phyloP scores from a whole-genome alignment of 495 filamentous ascomycete species.

The Penicillium alfredii region DNA sequence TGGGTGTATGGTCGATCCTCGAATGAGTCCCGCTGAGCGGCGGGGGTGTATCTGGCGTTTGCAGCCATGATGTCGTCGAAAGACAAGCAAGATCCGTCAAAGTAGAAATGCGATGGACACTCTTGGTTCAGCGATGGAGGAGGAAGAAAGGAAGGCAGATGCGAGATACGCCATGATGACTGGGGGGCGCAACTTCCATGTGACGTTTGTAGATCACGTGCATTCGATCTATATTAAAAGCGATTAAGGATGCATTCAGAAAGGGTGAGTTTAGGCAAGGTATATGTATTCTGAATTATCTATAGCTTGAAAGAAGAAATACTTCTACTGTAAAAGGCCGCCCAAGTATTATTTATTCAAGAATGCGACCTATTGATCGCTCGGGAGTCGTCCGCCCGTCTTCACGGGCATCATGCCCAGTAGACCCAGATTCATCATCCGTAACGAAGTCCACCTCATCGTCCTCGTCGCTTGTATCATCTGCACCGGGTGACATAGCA shows the following conservation, averaged over 20 bases:
- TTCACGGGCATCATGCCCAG: constrained; percentile 1
- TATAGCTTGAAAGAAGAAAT: constrained; percentile 3
- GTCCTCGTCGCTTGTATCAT: constrained; percentile 38
- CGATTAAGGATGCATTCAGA: constrained; percentile 6
- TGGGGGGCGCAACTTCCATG: constrained; percentile 14
- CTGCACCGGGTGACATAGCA: constrained; percentile 11
- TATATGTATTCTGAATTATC: constrained; percentile 4
- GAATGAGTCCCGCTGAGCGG: constrained; percentile 67
- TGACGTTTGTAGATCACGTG: constrained; percentile 22
- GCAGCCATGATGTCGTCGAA: constrained; percentile 56
- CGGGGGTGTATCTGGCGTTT: constrained; percentile 63
- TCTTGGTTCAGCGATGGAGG: too few species aligned
- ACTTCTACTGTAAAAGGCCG: too few species aligned
- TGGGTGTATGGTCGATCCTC: constrained; percentile 66
- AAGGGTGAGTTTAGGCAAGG: too few species aligned
- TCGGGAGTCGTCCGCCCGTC: neutral
- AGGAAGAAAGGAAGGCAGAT: constrained; percentile 3
- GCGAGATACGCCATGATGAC: constrained; percentile 4
- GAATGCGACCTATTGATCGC: constrained; percentile 4
- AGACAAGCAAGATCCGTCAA: too few species aligned
- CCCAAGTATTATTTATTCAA: too few species aligned
- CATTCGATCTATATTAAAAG: constrained; percentile 1
- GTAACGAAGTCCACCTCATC: constrained; percentile 15
- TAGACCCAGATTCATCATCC: constrained; percentile 17
- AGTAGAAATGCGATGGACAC: too few species aligned